phyloP scores from a whole-genome alignment of 108 stramenopile species.

The Poteriospumella lacustris region DNA sequence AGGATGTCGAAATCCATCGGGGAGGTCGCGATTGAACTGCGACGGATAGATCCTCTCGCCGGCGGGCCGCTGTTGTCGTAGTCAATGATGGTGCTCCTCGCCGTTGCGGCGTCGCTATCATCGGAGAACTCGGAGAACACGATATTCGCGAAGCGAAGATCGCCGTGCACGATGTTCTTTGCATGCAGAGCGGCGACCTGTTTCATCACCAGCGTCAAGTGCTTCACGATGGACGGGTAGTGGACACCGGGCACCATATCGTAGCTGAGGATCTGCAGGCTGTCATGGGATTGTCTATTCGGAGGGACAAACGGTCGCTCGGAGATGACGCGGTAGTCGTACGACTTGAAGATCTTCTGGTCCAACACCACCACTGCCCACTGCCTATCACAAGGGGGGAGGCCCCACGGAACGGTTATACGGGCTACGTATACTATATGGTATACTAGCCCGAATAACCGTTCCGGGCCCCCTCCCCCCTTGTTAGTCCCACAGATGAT shows the following conservation, averaged over 20 bases:
- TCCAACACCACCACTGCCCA: not conserved
- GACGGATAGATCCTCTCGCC: not conserved
- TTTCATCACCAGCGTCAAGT: not conserved
- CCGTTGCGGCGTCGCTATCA: not conserved
- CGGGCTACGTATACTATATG: too few relatives aligned
- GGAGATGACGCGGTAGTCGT: not conserved
- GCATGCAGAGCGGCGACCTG: not conserved
- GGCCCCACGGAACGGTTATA: too few relatives aligned
- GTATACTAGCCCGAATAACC: too few relatives aligned
- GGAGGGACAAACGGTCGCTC: not conserved
- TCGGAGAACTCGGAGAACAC: not conserved
- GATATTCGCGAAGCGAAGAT: not conserved
- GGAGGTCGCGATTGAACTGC: not conserved
- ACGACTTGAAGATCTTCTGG: not conserved
- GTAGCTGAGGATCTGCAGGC: slow-evolving; percentile 1
- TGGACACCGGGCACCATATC: not conserved
- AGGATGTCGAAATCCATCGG: not conserved
- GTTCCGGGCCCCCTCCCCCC: too few relatives aligned
- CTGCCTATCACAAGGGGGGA: too few relatives aligned
- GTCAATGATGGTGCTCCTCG: slow-evolving; percentile 1
- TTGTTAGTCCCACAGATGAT: too few relatives aligned
- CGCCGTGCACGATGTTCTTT: not conserved
- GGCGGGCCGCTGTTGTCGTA: not conserved
- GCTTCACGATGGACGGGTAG: not conserved
- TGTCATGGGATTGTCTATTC: too few relatives aligned